A percentile compares a stretch with the other conserved stretches of the same genome.
Conservation (phyloP, 2,329 filamentous ascomycete genomes). For the Aurifilum marmelostoma region DNA sequence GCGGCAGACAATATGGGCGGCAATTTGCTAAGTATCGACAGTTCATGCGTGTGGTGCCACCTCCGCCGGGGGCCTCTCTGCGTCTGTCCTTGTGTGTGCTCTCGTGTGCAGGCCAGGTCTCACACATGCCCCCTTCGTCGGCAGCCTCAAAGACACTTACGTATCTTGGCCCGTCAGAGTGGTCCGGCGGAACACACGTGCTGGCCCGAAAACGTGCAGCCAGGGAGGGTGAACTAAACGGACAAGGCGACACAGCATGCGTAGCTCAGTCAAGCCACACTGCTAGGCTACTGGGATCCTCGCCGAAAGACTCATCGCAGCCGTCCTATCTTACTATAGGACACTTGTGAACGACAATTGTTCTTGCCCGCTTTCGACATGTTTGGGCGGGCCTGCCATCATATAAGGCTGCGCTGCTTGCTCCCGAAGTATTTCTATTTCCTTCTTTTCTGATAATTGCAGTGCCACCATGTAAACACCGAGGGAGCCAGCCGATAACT, state of each 20-base stretch:
- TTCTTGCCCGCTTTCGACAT: neutral
- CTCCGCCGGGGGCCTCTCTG: neutral
- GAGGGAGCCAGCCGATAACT: neutral
- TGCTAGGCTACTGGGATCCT: neutral
- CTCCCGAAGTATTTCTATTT: neutral
- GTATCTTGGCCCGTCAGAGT: neutral
- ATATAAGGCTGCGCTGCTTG: neutral
- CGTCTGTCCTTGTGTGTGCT: neutral
- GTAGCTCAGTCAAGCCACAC: neutral
- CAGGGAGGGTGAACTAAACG: neutral
- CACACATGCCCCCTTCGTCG: neutral
- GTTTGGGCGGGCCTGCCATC: neutral
- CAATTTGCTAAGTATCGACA: neutral
- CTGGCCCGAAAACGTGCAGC: neutral
- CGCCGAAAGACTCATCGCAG: slow-evolving; percentile 25
- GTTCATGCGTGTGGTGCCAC: neutral
- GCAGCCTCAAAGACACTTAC: neutral
- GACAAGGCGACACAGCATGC: neutral
- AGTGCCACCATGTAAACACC: neutral
- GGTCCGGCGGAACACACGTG: too few relatives aligned
- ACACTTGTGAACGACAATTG: slow-evolving; percentile 23
- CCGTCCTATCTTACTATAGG: slow-evolving; percentile 20
- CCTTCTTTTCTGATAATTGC: neutral
- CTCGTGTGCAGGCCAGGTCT: neutral
- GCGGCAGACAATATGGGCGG: neutral